phyloP scores from a whole-genome alignment of 2,329 filamentous ascomycete species.

The Neopestalotiopsis rosae region DNA sequence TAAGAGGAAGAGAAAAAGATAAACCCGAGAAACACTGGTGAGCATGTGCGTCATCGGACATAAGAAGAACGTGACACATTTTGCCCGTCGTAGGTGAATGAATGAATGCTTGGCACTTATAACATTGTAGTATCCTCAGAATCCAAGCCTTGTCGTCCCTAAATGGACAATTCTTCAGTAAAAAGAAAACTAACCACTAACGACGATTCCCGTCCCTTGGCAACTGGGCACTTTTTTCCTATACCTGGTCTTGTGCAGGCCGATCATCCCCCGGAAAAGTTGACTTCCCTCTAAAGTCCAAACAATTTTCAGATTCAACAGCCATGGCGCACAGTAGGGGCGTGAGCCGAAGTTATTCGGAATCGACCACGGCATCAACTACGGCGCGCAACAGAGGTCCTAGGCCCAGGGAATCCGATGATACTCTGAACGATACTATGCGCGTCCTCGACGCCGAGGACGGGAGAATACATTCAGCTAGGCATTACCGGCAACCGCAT shows the following conservation, averaged over 20 bases:
- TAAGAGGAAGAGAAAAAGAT: too few relatives aligned
- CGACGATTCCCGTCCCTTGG: too few relatives aligned
- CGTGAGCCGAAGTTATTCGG: too few relatives aligned
- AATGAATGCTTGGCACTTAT: not conserved
- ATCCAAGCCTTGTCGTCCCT: not conserved
- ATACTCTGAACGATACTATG: not conserved
- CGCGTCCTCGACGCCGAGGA: not conserved
- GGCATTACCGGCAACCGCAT: not conserved
- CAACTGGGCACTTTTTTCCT: too few relatives aligned
- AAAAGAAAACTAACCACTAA: too few relatives aligned
- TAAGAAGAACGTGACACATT: not conserved
- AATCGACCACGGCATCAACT: not conserved
- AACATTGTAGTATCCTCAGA: not conserved
- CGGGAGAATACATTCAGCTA: not conserved
- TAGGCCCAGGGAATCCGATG: not conserved
- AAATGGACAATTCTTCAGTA: not conserved
- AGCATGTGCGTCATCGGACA: not conserved
- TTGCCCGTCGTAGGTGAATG: not conserved
- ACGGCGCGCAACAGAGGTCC: not conserved
- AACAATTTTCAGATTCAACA: too few relatives aligned
- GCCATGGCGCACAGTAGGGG: too few relatives aligned
- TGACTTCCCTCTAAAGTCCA: too few relatives aligned
- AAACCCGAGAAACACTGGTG: not conserved
- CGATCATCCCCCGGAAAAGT: too few relatives aligned
- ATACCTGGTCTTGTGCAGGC: too few relatives aligned